Conservation (phyloP, 345 rosid genomes). For the Hirschfeldia incana region DNA sequence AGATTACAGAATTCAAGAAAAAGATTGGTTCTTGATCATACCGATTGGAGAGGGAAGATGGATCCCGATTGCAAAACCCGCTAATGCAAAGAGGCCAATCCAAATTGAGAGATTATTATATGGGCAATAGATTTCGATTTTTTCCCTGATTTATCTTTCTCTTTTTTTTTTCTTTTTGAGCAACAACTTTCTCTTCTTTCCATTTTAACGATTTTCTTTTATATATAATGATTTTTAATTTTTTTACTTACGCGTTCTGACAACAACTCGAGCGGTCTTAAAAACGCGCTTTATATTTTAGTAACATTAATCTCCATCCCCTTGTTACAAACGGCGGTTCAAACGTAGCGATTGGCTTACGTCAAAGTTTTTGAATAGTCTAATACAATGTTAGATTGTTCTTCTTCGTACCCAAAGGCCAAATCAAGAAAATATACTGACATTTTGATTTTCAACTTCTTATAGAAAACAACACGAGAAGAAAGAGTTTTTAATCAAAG, state of each 20-base stretch:
- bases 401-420: background rate
- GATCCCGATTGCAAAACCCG: constrained; percentile 16
- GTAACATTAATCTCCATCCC: no score
- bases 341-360: constrained; percentile 18
- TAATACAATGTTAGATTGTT: background rate
- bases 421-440: constrained; percentile 26
- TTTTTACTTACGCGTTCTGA: constrained; percentile 12
- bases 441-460: constrained; percentile 33
- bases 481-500: constrained; percentile 24
- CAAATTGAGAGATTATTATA: constrained; percentile 4
- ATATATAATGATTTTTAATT: background rate
- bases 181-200: background rate
- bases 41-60: constrained; percentile 26
- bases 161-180: background rate
- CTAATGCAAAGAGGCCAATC: constrained; percentile 9
- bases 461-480: constrained; percentile 4
- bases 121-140: constrained; percentile 29
- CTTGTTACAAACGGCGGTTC: background rate
- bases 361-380: background rate
- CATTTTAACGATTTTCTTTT: background rate
- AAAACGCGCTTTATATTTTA: constrained; percentile 7
- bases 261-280: background rate
- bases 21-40: constrained; percentile 12
- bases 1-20: background rate
- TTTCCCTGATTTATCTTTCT: background rate